Conservation (phyloP, 208 protist species). For the Trypanosoma scelopori region DNA sequence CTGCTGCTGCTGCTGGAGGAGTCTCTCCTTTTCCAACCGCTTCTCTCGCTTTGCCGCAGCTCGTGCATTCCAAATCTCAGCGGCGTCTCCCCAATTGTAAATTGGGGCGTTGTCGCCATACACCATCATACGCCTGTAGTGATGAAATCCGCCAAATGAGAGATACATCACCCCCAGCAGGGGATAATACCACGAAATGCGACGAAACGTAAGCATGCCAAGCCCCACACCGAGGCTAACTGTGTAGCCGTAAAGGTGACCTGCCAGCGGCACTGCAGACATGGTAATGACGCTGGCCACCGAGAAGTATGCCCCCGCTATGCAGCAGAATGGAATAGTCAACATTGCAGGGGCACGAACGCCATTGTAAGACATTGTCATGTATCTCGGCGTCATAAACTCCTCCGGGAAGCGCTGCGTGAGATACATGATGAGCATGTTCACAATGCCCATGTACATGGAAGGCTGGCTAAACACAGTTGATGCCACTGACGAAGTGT, state of each 20-base stretch:
- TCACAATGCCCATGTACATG: constrained; percentile 78
- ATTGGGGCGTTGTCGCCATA: constrained; percentile 84
- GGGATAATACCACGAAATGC: constrained; percentile 87
- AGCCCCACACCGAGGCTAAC: constrained; percentile 68
- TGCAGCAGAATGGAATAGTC: constrained; percentile 76
- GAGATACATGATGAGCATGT: constrained; percentile 73
- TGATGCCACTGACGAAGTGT: constrained; percentile 63
- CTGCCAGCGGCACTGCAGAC: constrained; percentile 49
- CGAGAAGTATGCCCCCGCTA: constrained; percentile 68
- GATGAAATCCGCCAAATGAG: constrained; percentile 80
- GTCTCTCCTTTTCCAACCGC: constrained; percentile 9
- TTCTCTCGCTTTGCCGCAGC: constrained; percentile 21
- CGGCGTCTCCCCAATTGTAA: constrained; percentile 77
- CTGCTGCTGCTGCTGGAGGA: no score
- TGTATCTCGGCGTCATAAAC: constrained; percentile 67
- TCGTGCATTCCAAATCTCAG: constrained; percentile 44
- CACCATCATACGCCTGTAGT: constrained; percentile 87
- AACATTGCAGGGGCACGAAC: constrained; percentile 68
- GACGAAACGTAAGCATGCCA: constrained; percentile 64
- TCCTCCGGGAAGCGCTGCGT: constrained; percentile 83
- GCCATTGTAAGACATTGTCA: constrained; percentile 82
- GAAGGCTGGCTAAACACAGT: constrained; percentile 80
- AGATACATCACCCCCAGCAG: constrained; percentile 75
- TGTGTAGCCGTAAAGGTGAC: constrained; percentile 69
- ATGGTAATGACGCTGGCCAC: constrained; percentile 69